Conservation (phyloP, 148 eudicot species). For the Vaccinium corymbosum region DNA sequence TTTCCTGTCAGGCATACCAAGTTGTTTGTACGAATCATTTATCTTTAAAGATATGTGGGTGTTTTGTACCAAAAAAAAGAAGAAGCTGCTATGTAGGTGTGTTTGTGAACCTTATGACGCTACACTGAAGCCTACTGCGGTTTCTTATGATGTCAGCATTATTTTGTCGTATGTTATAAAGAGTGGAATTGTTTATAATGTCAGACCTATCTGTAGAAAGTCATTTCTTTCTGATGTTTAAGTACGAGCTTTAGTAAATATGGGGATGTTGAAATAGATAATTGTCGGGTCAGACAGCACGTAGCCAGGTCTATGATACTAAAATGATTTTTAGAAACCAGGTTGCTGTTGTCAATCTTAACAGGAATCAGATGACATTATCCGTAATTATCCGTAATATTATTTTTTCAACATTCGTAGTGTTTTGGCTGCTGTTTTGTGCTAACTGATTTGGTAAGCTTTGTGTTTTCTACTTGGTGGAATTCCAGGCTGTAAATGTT, state of each 20-base stretch:
- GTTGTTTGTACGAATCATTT: neutral
- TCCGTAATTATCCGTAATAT: no score
- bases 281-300: neutral
- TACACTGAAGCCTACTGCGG: neutral
- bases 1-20: neutral
- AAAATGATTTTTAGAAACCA: neutral
- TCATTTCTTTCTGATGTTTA: neutral
- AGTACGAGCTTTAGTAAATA: neutral
- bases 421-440: slow-evolving; percentile 4
- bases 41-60: neutral
- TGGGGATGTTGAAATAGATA: neutral
- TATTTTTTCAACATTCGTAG: neutral
- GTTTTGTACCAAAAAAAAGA: no score
- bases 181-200: neutral
- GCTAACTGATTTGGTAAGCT: neutral
- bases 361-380: neutral
- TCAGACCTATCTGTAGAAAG: neutral
- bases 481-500: slow-evolving; percentile 43
- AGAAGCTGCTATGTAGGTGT: neutral
- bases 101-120: neutral
- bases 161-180: neutral
- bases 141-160: neutral
- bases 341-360: neutral
- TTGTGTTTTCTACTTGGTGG: slow-evolving; percentile 2
- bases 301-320: neutral